A percentile compares a stretch with the other conserved stretches of the same genome.
phyloP scores from a whole-genome alignment of 352 stramenopile genomes.

The Pilasporangium apinafurcum region DNA sequence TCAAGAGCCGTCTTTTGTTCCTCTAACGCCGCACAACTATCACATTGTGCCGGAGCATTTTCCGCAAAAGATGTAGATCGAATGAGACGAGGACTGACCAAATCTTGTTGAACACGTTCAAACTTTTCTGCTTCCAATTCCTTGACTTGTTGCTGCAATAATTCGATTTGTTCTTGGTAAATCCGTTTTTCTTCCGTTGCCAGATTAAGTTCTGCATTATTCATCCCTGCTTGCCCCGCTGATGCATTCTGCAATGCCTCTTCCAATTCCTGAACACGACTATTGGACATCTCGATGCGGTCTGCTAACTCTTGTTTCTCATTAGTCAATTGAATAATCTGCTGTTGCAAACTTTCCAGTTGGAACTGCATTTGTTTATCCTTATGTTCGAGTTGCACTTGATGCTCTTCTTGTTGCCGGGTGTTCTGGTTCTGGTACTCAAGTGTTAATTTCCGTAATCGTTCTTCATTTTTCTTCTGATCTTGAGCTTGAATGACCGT shows the following conservation, averaged over 20 bases:
- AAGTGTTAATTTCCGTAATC: slow-evolving; percentile 17
- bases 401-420: slow-evolving; percentile 23
- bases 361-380: slow-evolving; percentile 25
- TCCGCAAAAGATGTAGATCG: slow-evolving; percentile 3
- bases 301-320: slow-evolving; percentile 17
- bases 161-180: slow-evolving; percentile 44
- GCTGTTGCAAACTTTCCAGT: slow-evolving; percentile 19
- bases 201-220: slow-evolving; percentile 6
- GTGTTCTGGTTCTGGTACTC: slow-evolving; percentile 23
- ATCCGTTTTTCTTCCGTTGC: slow-evolving; percentile 50
- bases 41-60: slow-evolving; percentile 17
- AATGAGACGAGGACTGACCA: slow-evolving; percentile 16
- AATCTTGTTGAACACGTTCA: slow-evolving; percentile 28
- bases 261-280: slow-evolving; percentile 27
- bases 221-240: neutral
- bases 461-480: slow-evolving; percentile 35
- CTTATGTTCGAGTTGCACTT: slow-evolving; percentile 23
- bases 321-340: slow-evolving; percentile 16
- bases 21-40: slow-evolving; percentile 8
- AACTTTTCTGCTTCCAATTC: slow-evolving; percentile 50
- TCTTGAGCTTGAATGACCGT: slow-evolving; percentile 16
- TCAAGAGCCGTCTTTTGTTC: slow-evolving; percentile 3
- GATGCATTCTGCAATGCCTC: slow-evolving; percentile 10
- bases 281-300: slow-evolving; percentile 19
- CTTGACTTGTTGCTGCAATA: slow-evolving; percentile 45